Conservation (phyloP, 805 yeast species). For the Schwanniomyces polymorphus region DNA sequence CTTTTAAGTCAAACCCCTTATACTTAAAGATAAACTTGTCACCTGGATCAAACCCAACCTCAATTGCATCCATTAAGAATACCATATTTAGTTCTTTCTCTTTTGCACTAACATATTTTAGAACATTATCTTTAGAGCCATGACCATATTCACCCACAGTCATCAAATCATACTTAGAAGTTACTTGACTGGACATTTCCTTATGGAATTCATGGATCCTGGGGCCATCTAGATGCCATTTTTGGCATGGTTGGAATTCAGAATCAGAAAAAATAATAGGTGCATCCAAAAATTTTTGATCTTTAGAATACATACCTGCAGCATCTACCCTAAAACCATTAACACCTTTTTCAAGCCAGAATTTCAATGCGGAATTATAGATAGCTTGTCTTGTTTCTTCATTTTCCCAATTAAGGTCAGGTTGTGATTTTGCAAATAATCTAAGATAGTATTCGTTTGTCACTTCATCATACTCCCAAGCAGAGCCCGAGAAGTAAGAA, state of each 20-base stretch:
- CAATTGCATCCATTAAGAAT: slow-evolving; percentile 31
- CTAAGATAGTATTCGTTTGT: slow-evolving; percentile 57
- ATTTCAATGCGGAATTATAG: slow-evolving; percentile 47
- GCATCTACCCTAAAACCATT: slow-evolving; percentile 63
- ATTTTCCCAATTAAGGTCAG: slow-evolving; percentile 64
- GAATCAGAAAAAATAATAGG: slow-evolving; percentile 43
- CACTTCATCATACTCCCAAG: slow-evolving; percentile 56
- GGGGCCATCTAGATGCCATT: slow-evolving; percentile 41
- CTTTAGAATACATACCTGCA: slow-evolving; percentile 54
- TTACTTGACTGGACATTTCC: slow-evolving; percentile 45
- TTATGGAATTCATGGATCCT: slow-evolving; percentile 58
- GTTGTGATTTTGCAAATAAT: slow-evolving; percentile 54
- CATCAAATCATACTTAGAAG: slow-evolving; percentile 49
- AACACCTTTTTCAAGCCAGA: slow-evolving; percentile 57
- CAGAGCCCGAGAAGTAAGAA: slow-evolving; percentile 52
- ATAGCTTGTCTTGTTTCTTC: slow-evolving; percentile 35
- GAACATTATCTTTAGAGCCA: slow-evolving; percentile 39
- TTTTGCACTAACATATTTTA: slow-evolving; percentile 42
- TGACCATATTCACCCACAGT: slow-evolving; percentile 59
- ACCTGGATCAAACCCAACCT: slow-evolving; percentile 35
- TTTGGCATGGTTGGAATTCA: slow-evolving; percentile 41
- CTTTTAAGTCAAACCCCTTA: slow-evolving; percentile 32
- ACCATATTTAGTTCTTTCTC: slow-evolving; percentile 38
- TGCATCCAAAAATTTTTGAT: slow-evolving; percentile 45
- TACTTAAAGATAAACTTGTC: slow-evolving; percentile 32